Percentiles rank a stretch among this genome's conserved stretches.
These are phyloP conservation scores for Aspergillus ustus DNA, from an alignment of 2,329 filamentous ascomycete species.

Conservation along the genomic window DNA sequence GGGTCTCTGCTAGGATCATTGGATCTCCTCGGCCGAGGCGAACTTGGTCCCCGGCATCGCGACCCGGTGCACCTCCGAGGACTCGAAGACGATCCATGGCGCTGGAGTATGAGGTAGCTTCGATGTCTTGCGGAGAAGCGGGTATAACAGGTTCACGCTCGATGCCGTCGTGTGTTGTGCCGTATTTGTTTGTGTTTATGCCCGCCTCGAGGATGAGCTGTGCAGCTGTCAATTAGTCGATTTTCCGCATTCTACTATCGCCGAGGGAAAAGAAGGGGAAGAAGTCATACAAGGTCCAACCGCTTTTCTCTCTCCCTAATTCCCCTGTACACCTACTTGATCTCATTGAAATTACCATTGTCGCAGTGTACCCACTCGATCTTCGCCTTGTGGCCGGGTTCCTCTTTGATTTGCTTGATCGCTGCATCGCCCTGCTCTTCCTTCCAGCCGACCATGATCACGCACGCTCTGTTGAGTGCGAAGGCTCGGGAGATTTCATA, in stretches of 20 bases:
- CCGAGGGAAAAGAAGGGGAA: not conserved
- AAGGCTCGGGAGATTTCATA: constrained; percentile 20
- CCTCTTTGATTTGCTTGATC: constrained; percentile 39
- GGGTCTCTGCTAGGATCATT: constrained; percentile 43
- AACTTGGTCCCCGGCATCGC: constrained; percentile 47
- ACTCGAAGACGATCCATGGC: constrained; percentile 49
- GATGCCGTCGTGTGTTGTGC: constrained; percentile 43
- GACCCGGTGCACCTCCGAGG: constrained; percentile 48
- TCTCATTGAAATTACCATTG: constrained; percentile 44
- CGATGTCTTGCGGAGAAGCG: constrained; percentile 48
- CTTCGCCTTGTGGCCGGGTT: constrained; percentile 32
- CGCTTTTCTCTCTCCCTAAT: constrained; percentile 42
- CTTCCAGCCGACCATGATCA: constrained; percentile 21
- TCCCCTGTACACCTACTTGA: constrained; percentile 44
- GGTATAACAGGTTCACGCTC: constrained; percentile 49
- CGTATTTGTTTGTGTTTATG: too few relatives aligned
- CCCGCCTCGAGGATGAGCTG: too few relatives aligned
- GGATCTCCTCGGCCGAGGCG: constrained; percentile 47
- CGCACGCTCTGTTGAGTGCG: constrained; percentile 19
- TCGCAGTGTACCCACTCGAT: constrained; percentile 52
- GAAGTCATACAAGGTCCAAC: constrained; percentile 39
- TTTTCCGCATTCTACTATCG: not conserved
- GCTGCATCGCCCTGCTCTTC: constrained; percentile 29
- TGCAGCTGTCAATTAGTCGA: not conserved
- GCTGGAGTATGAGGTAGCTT: constrained; percentile 38